phyloP scores from a whole-genome alignment of 192 early-diverging fungal genomes.

The Endogone sp. region DNA sequence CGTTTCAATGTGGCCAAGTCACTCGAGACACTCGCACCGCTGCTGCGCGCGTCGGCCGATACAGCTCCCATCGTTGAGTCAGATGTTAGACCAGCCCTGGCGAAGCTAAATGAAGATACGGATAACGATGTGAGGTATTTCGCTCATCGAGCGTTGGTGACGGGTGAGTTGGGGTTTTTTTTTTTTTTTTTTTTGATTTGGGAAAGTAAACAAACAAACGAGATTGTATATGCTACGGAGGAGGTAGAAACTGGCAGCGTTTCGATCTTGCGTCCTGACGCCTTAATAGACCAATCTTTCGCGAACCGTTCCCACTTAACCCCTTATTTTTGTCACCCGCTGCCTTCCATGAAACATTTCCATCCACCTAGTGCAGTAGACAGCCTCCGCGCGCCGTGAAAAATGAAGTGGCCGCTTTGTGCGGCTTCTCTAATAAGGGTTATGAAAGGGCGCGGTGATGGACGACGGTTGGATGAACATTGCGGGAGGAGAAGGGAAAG shows the following conservation, averaged over 20 bases:
- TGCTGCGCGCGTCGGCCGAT: constrained; percentile 64
- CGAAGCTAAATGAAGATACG: constrained; percentile 79
- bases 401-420: too few relatives aligned
- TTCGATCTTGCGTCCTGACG: not conserved
- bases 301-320: not conserved
- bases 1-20: constrained; percentile 99
- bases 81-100: constrained; percentile 77
- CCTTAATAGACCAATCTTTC: not conserved
- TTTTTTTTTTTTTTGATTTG: not conserved
- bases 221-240: not conserved
- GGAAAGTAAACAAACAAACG: too few relatives aligned
- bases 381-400: not conserved
- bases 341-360: not conserved
- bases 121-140: constrained; percentile 96
- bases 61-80: constrained; percentile 57
- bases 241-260: not conserved
- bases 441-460: too few relatives aligned
- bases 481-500: too few relatives aligned
- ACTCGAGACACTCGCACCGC: constrained; percentile 77
- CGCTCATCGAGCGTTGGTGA: constrained; percentile 69
- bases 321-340: not conserved
- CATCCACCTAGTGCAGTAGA: not conserved
- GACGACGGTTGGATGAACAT: too few relatives aligned
- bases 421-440: too few relatives aligned
- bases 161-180: constrained; percentile 33